Evolutionary conservation across 208 protist genomes (phyloP).

Genomic region (Trypanosoma theileri): DNA sequence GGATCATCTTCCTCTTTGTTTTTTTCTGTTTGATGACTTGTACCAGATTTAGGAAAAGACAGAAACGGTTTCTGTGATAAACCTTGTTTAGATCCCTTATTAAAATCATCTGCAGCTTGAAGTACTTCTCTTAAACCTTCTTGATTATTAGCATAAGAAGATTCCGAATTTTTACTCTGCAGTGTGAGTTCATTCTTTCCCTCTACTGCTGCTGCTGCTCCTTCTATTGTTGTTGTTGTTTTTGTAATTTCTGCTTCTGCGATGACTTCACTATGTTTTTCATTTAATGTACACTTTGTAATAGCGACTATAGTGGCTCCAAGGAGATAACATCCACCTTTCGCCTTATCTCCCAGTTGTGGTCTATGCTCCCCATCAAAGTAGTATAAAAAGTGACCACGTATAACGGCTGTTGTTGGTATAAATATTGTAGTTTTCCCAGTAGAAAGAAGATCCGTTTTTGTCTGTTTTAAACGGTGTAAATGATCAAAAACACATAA

Average conservation of each 20-base stretch:
- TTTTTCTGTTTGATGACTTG: background rate
- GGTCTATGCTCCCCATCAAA: constrained; percentile 16
- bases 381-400: constrained; percentile 23
- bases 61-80: no score
- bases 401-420: constrained; percentile 6
- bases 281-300: background rate
- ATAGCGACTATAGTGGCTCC: constrained; percentile 18
- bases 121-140: background rate
- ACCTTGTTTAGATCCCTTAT: no score
- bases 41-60: background rate
- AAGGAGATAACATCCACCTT: constrained; percentile 21
- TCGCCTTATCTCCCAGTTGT: constrained; percentile 6
- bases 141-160: background rate
- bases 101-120: background rate
- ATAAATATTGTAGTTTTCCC: constrained; percentile 1
- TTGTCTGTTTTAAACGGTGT: constrained; percentile 1
- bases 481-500: constrained; percentile 11
- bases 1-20: background rate
- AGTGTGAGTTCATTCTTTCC: background rate
- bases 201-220: background rate
- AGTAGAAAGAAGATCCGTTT: background rate
- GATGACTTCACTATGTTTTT: background rate
- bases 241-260: background rate
- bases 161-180: background rate
- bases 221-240: background rate